Conservation (phyloP, 257 asterid genomes). For the Petunia axillaris region DNA sequence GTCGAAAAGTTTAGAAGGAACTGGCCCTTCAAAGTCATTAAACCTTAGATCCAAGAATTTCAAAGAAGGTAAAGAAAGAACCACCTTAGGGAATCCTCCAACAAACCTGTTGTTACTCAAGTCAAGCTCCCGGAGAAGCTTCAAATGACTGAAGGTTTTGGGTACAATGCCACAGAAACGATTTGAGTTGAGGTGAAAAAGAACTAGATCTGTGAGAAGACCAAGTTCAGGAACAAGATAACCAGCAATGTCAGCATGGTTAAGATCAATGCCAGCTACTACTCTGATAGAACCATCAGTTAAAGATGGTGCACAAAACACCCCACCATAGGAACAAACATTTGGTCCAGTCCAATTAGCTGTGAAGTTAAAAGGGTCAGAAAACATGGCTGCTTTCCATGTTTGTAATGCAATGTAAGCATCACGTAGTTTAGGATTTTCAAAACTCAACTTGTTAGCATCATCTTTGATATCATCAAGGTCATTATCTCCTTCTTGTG, state of each 20-base stretch:
- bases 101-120: constrained; percentile 70
- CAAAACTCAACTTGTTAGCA: constrained; percentile 39
- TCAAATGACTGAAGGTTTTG: constrained; percentile 40
- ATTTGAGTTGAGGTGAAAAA: constrained; percentile 69
- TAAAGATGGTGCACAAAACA: constrained; percentile 54
- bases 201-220: constrained; percentile 59
- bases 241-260: constrained; percentile 80
- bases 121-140: constrained; percentile 62
- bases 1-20: constrained; percentile 54
- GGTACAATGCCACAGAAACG: constrained; percentile 75
- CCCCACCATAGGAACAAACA: constrained; percentile 65
- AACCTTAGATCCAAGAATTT: constrained; percentile 68
- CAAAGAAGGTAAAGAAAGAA: constrained; percentile 51
- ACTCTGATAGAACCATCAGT: constrained; percentile 47
- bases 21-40: constrained; percentile 73
- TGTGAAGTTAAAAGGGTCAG: constrained; percentile 74
- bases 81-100: constrained; percentile 67
- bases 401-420: constrained; percentile 70
- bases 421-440: constrained; percentile 54
- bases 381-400: constrained; percentile 67
- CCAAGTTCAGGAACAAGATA: constrained; percentile 69
- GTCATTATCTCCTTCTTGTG: constrained; percentile 35
- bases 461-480: constrained; percentile 26
- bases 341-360: constrained; percentile 60
- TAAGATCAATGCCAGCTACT: constrained; percentile 76